phyloP scores from a whole-genome alignment of 208 protist genomes.

The Trypanosoma conorhini region DNA sequence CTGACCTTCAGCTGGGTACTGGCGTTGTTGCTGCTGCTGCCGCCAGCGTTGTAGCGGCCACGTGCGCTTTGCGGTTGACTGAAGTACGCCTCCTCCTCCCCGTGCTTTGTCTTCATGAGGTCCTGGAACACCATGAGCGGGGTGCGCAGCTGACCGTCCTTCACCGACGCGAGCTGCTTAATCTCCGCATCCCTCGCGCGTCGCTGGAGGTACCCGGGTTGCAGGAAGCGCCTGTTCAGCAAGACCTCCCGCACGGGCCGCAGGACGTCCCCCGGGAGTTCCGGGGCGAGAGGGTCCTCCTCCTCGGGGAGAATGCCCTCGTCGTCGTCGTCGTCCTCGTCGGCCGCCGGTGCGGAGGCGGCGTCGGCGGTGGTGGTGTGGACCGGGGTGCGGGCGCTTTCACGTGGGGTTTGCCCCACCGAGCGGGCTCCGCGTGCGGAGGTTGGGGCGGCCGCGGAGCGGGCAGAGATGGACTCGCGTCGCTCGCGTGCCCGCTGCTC shows the following conservation, averaged over 20 bases:
- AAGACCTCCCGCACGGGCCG: constrained; percentile 54
- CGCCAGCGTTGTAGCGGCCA: constrained; percentile 15
- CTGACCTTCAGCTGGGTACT: not conserved
- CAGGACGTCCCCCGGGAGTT: constrained; percentile 56
- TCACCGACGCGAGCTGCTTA: constrained; percentile 54
- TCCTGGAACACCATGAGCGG: constrained; percentile 81
- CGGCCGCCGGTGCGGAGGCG: constrained; percentile 36
- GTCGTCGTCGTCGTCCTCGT: constrained; percentile 35
- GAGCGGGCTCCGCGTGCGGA: constrained; percentile 35
- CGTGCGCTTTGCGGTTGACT: constrained; percentile 19
- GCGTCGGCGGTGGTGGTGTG: constrained; percentile 18
- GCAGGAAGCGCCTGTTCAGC: constrained; percentile 44
- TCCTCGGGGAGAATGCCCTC: constrained; percentile 49
- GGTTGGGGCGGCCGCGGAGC: not conserved
- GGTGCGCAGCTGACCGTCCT: constrained; percentile 65
- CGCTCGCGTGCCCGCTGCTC: constrained; percentile 32
- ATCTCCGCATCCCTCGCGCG: constrained; percentile 46
- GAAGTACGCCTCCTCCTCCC: constrained; percentile 35
- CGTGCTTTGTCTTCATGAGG: constrained; percentile 56
- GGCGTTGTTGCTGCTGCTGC: not conserved
- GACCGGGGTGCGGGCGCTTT: constrained; percentile 29
- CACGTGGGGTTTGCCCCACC: constrained; percentile 28
- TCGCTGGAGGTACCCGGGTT: constrained; percentile 44
- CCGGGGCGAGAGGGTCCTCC: constrained; percentile 68
- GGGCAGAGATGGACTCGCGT: constrained; percentile 5